Base-by-base conservation (phyloP, 805 yeast genomes). In the Huiozyma naganishii region DNA sequence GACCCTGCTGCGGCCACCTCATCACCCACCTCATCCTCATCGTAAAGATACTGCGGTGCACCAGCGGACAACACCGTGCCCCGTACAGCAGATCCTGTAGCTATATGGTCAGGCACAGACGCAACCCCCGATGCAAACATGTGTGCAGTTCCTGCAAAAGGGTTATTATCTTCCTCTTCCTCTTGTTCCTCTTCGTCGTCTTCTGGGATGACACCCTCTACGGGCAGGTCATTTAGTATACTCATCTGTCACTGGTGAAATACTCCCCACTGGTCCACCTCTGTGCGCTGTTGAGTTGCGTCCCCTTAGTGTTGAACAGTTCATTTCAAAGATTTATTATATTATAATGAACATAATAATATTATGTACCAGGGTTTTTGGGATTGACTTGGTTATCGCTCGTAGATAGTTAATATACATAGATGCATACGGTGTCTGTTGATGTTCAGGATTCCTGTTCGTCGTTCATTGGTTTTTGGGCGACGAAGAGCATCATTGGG, bases 401-500 rank as follows among this genome's bases (percentile, higher is more conserved):
- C 23, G 23, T 17, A 17, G 23, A 17, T 17, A 17, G 23, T 17
- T 17, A 17, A 17, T 17, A 17, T 17, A 17, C 23, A 17, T 17
- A 4, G 23, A 17, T 17, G 23, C 23, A 17, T 17, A 17, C 23
- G 23, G 23, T 17, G 23, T 17, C 23, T 17, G 23, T 17, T 17
- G 23, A 3, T 17, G 23, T 17, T 17, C 33, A 30, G 2, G 9
- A 30, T 8, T 30, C 33, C 33, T 30, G 33, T 8, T 30, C n/a
- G 11, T 30, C 33, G 9, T 30, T 11, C 33, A 30, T 62, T 51
- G 97, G 97, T 71, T 90, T 90, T 70, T 77, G 82, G 55, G 77
- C 88, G 52, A 92, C 77, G 62, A 80, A 90, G 63, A 92, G 74
- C 92, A 87, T 84, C 98, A 92, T 92, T 58, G 98, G 98, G 36